Evolutionary conservation across 1,284 basidiomycete genomes (phyloP).

Genomic region (Ceratobasidium sp.): DNA sequence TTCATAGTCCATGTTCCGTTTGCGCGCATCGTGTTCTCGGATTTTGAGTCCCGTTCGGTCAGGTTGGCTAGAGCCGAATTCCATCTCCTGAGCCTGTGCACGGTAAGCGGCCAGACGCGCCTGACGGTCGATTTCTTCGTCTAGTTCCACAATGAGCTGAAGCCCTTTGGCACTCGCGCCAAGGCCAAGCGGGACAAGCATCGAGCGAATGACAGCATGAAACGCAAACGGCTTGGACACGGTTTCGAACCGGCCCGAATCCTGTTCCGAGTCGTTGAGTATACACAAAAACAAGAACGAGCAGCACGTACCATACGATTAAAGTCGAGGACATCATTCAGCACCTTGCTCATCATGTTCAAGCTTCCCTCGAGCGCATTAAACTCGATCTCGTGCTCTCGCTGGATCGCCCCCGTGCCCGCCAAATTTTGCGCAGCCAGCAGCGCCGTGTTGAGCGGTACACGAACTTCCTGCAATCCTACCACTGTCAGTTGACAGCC

Average conservation of each 20-base stretch:
- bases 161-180: constrained; percentile 76
- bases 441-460: constrained; percentile 88
- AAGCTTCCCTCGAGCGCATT: constrained; percentile 81
- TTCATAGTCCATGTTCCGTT: constrained; percentile 46
- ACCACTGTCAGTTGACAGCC: not conserved
- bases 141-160: constrained; percentile 72
- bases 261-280: constrained; percentile 65
- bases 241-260: constrained; percentile 79
- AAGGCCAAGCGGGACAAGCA: constrained; percentile 76
- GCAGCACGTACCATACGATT: constrained; percentile 8
- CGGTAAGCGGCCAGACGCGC: constrained; percentile 65
- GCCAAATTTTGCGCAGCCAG: constrained; percentile 91
- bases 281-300: not conserved
- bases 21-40: constrained; percentile 7
- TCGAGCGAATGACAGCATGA: too few relatives aligned
- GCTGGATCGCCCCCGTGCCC: constrained; percentile 66
- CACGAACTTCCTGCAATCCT: constrained; percentile 69
- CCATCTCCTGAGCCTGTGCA: constrained; percentile 54
- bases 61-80: not conserved
- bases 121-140: constrained; percentile 72
- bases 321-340: constrained; percentile 88
- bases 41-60: not conserved
- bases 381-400: constrained; percentile 76
- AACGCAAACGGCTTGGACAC: constrained; percentile 78
- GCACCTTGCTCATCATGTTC: constrained; percentile 88